A percentile compares a stretch with the other conserved stretches of the same genome.
Conservation (phyloP, 768 basidiomycete genomes). For the Lentinula raphanica region DNA sequence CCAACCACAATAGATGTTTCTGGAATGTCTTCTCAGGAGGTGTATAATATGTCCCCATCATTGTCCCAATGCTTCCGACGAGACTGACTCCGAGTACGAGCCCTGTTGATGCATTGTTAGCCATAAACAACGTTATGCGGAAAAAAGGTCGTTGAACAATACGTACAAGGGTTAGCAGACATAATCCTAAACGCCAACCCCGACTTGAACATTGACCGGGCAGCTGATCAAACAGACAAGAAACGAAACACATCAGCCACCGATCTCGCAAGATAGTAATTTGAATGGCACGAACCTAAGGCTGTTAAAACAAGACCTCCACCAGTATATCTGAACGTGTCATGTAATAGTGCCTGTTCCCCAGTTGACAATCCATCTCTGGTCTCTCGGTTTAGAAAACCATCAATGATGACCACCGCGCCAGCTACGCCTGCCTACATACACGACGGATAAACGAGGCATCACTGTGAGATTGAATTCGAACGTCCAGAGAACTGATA, state of each 20-base stretch:
- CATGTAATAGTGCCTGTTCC: conserved; percentile 68
- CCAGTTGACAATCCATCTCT: conserved; percentile 55
- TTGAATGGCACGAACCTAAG: conserved; percentile 28
- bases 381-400: conserved; percentile 73
- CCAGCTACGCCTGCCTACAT: conserved; percentile 74
- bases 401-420: conserved; percentile 57
- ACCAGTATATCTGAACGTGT: conserved; percentile 80
- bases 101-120: conserved; percentile 40
- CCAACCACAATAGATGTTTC: conserved; percentile 81
- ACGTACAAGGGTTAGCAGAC: conserved; percentile 77
- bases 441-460: too few relatives aligned
- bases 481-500: too few relatives aligned
- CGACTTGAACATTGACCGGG: conserved; percentile 68
- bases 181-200: conserved; percentile 69
- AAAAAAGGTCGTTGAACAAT: too few relatives aligned
- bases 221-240: conserved; percentile 19
- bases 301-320: conserved; percentile 76
- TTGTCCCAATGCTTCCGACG: conserved; percentile 73
- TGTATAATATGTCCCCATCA: conserved; percentile 80
- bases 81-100: conserved; percentile 78
- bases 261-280: background rate
- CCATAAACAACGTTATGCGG: background rate
- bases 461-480: too few relatives aligned
- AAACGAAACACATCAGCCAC: background rate
- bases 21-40: conserved; percentile 69